Conservation (phyloP, 2,329 filamentous ascomycete species). For the Elsinoe perseae region DNA sequence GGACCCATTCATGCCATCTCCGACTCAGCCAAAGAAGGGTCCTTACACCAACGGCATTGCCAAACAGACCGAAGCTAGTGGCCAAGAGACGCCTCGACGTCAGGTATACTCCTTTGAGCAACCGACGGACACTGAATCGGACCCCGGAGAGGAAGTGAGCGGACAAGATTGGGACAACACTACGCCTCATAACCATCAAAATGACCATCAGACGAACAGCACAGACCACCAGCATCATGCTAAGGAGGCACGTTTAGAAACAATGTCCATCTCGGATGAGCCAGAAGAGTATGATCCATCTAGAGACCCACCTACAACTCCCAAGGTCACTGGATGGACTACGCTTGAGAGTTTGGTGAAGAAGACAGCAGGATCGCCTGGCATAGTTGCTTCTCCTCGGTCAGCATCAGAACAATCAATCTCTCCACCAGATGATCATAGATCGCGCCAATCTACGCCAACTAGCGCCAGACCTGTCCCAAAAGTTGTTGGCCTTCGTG, state of each 20-base stretch:
- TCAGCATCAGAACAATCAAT: background rate
- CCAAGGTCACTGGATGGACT: background rate
- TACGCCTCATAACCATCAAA: background rate
- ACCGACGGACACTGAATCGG: background rate
- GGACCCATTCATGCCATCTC: slow-evolving; percentile 8
- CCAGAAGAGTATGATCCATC: background rate
- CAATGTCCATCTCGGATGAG: background rate
- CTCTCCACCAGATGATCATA: background rate
- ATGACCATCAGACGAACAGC: background rate
- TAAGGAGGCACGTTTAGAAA: background rate
- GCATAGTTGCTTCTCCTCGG: background rate
- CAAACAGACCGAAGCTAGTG: background rate
- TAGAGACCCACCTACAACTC: background rate
- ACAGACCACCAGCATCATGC: background rate
- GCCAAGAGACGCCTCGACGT: background rate
- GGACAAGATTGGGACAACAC: background rate
- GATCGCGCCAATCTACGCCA: background rate
- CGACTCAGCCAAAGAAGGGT: slow-evolving; percentile 1
- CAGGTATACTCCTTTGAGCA: background rate
- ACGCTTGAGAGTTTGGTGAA: background rate
- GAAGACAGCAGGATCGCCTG: background rate
- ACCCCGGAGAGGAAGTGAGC: background rate
- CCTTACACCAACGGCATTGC: background rate
- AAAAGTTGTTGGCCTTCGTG: too few species aligned
- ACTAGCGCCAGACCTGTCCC: background rate